Conservation (phyloP, 2,329 filamentous ascomycete species). For the Aspergillus versicolor region DNA sequence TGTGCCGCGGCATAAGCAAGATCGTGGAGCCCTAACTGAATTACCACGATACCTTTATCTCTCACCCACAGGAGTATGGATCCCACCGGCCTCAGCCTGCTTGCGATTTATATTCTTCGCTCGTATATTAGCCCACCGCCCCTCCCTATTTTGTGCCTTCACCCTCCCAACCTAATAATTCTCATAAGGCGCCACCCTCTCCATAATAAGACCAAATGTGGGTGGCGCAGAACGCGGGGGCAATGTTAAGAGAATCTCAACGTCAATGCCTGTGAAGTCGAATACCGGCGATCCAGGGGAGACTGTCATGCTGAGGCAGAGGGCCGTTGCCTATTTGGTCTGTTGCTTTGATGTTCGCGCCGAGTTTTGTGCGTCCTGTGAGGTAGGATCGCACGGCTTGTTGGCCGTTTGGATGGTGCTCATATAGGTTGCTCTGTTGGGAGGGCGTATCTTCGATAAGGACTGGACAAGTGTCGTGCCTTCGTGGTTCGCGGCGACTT, state of each 20-base stretch:
- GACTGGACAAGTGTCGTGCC: slow-evolving; percentile 73
- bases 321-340: no score
- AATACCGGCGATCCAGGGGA: slow-evolving; percentile 73
- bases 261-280: slow-evolving; percentile 74
- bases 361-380: no score
- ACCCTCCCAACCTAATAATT: slow-evolving; percentile 83
- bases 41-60: slow-evolving; percentile 19
- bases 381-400: no score
- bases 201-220: slow-evolving; percentile 65
- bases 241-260: slow-evolving; percentile 78
- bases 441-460: no score
- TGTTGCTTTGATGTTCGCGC: no score
- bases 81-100: slow-evolving; percentile 58
- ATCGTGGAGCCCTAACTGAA: no score
- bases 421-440: no score
- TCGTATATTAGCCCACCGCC: slow-evolving; percentile 52
- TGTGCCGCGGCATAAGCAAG: no score
- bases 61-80: slow-evolving; percentile 58
- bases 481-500: slow-evolving; percentile 82
- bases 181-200: slow-evolving; percentile 76
- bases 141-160: slow-evolving; percentile 37
- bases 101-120: slow-evolving; percentile 64
- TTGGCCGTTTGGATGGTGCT: no score
- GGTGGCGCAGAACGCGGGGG: slow-evolving; percentile 68
- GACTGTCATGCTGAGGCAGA: slow-evolving; percentile 75